phyloP scores from a whole-genome alignment of 2,329 filamentous ascomycete species.

The Colletotrichum tabaci region DNA sequence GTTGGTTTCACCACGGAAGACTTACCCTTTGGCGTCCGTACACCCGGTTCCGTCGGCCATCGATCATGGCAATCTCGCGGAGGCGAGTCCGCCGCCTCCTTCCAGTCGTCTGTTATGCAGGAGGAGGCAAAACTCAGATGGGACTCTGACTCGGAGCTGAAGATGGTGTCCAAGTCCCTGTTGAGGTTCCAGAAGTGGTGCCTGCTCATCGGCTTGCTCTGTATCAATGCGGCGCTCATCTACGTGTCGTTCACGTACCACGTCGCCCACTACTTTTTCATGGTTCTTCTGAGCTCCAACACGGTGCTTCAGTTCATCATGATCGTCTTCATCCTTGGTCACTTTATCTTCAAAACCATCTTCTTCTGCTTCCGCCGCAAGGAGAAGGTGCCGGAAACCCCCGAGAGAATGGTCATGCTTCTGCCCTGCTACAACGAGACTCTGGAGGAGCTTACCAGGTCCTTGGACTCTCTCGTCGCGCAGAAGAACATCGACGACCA shows the following conservation, averaged over 20 bases:
- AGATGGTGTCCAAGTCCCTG: conserved; percentile 54
- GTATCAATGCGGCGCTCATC: conserved; percentile 55
- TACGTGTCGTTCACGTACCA: conserved; percentile 55
- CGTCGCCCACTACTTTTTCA: conserved; percentile 60
- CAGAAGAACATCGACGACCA: conserved; percentile 60
- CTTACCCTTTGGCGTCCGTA: conserved; percentile 50
- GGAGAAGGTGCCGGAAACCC: conserved; percentile 49
- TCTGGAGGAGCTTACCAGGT: conserved; percentile 58
- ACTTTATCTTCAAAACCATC: conserved; percentile 50
- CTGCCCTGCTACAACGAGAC: conserved; percentile 67
- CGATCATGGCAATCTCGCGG: conserved; percentile 52
- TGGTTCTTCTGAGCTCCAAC: conserved; percentile 62
- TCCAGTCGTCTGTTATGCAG: conserved; percentile 54
- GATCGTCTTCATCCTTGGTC: conserved; percentile 55
- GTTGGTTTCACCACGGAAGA: conserved; percentile 49
- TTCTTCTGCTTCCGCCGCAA: conserved; percentile 51
- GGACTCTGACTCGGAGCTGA: conserved; percentile 58
- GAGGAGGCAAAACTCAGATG: conserved; percentile 58
- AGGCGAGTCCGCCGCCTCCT: conserved; percentile 53
- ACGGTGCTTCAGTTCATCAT: conserved; percentile 60
- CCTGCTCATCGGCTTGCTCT: conserved; percentile 53
- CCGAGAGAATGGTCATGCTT: conserved; percentile 61
- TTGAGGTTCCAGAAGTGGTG: conserved; percentile 57
- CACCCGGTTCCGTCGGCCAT: conserved; percentile 50
- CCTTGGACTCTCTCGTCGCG: conserved; percentile 61